These are phyloP conservation scores for Thermothielavioides terrestris DNA, from an alignment of 495 filamentous ascomycete genomes.

Conservation along the genomic window DNA sequence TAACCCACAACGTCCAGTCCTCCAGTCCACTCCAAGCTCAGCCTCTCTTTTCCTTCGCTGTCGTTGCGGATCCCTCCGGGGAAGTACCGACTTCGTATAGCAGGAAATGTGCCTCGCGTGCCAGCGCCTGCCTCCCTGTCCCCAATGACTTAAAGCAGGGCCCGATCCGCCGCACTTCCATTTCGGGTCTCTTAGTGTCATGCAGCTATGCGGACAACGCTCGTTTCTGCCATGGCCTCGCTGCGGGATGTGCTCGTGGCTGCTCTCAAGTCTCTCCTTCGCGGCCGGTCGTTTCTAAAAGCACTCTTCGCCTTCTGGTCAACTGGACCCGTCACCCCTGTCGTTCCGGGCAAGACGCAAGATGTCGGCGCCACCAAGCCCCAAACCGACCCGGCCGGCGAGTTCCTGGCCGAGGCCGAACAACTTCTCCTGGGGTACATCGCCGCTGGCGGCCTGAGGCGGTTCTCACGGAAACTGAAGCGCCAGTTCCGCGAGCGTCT, in stretches of 20 bases:
- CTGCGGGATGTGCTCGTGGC: slow-evolving; percentile 35
- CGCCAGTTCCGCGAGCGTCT: slow-evolving; percentile 39
- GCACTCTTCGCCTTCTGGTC: slow-evolving; percentile 43
- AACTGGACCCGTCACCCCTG: slow-evolving; percentile 20
- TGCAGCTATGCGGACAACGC: slow-evolving; percentile 39
- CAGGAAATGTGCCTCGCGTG: slow-evolving; percentile 6
- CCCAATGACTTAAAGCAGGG: slow-evolving; percentile 19
- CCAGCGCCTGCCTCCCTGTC: not conserved
- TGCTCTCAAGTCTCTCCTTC: slow-evolving; percentile 41
- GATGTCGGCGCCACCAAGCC: slow-evolving; percentile 19
- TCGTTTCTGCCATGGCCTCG: slow-evolving; percentile 40
- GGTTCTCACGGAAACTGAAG: slow-evolving; percentile 37
- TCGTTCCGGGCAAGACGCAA: slow-evolving; percentile 27
- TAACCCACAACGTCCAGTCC: not conserved
- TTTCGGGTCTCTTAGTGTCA: slow-evolving; percentile 5
- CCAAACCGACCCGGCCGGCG: slow-evolving; percentile 4
- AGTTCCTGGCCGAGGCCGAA: slow-evolving; percentile 31
- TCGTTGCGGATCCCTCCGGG: not conserved
- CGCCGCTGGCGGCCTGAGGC: slow-evolving; percentile 27
- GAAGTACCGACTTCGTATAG: not conserved
- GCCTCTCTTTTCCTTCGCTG: not conserved
- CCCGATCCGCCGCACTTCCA: slow-evolving; percentile 1
- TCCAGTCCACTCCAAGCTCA: not conserved
- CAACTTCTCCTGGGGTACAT: slow-evolving; percentile 31
- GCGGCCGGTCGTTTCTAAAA: slow-evolving; percentile 44